These are phyloP conservation scores for Prunus mira DNA, from an alignment of 306 rosid genomes.

Conservation along the genomic window DNA sequence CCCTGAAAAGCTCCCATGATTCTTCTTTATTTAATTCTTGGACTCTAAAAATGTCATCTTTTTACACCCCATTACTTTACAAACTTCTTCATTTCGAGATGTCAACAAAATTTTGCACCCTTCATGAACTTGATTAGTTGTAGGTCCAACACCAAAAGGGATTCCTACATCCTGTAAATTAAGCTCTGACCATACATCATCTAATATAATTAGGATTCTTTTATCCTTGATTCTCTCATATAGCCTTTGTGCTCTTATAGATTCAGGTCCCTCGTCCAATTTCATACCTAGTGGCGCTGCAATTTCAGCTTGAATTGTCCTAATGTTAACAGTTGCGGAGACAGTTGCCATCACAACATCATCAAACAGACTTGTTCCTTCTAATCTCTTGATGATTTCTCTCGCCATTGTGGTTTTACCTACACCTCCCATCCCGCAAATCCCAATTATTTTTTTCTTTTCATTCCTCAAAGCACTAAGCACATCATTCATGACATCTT, in stretches of 20 bases:
- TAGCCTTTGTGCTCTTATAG: neutral
- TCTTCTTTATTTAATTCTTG: constrained; percentile 18
- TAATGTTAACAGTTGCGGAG: neutral
- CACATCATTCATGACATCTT: neutral
- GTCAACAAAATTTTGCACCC: constrained; percentile 21
- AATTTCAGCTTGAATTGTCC: neutral
- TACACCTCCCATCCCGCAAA: neutral
- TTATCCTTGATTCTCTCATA: neutral
- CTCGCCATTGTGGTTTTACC: neutral
- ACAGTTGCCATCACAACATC: neutral
- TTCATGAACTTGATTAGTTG: neutral
- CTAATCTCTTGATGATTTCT: neutral
- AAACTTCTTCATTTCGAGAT: constrained; percentile 25
- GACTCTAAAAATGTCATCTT: constrained; percentile 3
- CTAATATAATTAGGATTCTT: constrained; percentile 15
- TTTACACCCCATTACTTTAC: constrained; percentile 13
- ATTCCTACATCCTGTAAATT: constrained; percentile 25
- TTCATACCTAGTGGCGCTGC: neutral
- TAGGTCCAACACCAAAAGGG: neutral
- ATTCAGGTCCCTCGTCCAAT: neutral
- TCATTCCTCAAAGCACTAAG: neutral
- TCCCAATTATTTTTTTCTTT: neutral
- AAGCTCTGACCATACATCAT: constrained; percentile 33
- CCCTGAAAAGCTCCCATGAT: constrained; percentile 26
- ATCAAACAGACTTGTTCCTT: neutral